A percentile compares a stretch with the other conserved stretches of the same genome.
Conservation (phyloP, 805 yeast species). For the Ogataea parapolymorpha region DNA sequence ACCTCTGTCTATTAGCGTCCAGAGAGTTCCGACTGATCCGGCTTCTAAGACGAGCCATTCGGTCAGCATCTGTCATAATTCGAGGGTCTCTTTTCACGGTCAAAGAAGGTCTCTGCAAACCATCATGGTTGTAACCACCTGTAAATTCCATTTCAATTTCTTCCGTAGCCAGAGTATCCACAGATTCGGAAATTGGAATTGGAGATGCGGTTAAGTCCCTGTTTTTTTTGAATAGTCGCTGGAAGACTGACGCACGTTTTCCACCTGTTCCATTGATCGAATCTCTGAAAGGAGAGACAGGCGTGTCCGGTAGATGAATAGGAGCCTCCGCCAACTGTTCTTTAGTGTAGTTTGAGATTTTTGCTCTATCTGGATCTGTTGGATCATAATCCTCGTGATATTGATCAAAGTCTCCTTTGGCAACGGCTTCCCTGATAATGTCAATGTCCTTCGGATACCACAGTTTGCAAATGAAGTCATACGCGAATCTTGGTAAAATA, state of each 20-base stretch:
- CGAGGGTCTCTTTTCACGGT: constrained; percentile 24
- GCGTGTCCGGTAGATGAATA: constrained; percentile 13
- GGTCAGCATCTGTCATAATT: constrained; percentile 22
- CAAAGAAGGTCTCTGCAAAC: constrained; percentile 33
- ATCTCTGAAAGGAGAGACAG: constrained; percentile 29
- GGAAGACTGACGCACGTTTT: constrained; percentile 38
- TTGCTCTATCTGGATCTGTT: constrained; percentile 66
- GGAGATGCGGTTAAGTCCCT: constrained; percentile 27
- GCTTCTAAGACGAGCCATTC: constrained; percentile 18
- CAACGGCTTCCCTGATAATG: constrained; percentile 68
- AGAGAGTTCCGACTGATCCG: constrained; percentile 19
- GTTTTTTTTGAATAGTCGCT: constrained; percentile 34
- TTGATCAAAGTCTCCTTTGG: constrained; percentile 61
- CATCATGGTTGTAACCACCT: constrained; percentile 25
- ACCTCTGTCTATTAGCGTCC: constrained; percentile 19
- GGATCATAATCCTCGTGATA: constrained; percentile 74
- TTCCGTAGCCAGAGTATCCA: constrained; percentile 41
- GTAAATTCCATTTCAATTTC: constrained; percentile 47
- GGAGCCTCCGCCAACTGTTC: constrained; percentile 31
- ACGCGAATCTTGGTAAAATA: constrained; percentile 63
- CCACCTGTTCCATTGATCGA: constrained; percentile 34
- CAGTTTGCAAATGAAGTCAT: constrained; percentile 52
- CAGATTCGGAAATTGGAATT: constrained; percentile 33
- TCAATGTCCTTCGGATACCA: constrained; percentile 66
- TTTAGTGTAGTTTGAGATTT: constrained; percentile 44